Base-by-base conservation (phyloP, 2,329 filamentous ascomycete genomes). In the Mycosphaerelloides madeirae region DNA sequence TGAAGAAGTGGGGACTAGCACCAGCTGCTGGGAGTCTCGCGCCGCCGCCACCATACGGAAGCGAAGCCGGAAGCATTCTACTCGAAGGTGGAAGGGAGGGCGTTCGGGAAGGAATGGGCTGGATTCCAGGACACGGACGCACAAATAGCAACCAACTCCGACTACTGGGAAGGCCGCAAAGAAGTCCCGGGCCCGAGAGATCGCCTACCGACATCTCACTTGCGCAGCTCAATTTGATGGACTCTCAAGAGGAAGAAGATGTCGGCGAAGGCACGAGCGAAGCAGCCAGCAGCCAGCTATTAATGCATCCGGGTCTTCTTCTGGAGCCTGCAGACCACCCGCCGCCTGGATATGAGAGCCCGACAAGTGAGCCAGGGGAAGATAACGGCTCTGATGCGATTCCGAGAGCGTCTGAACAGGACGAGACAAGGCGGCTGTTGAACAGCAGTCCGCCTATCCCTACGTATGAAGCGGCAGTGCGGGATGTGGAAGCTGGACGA, bases 1-100 rank as follows among this genome's bases (percentile, higher is more conserved):
- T 98, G 49, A 98, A 98, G 80, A 98, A 97, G 75, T 98, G 93
- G 93, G 93, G 93, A 2, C 74, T 98, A 43, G 93, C 93, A 37
- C 93, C 93, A 4, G 94, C 94, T 78, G 96, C 88, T 1, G 93
- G 93, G 47, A 95, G 88, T 60, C 76, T 98, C 48, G 93, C 93
- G 20, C 93, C 93, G 13, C 93, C 93, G 33, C 93, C 93, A 39
- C 93, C 93, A 1, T 98, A 98, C 63, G 93, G 93, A 37, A 95
- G 88, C 51, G 93, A 97, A 69, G 89, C 95, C 68, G 93, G 93
- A 58, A 96, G 90, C 63, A 96, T 98, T 56, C 74, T 98, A 20
- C 78, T 98, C 11, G 93, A 96, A 64, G 83, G 87, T 5, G 93
- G 93, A 11, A 63, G 68, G 32, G 73, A 76, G 42, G 72, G 72